Evolutionary conservation across 352 stramenopile genomes (phyloP).

Genomic region (Globisporangium perplexum): DNA sequence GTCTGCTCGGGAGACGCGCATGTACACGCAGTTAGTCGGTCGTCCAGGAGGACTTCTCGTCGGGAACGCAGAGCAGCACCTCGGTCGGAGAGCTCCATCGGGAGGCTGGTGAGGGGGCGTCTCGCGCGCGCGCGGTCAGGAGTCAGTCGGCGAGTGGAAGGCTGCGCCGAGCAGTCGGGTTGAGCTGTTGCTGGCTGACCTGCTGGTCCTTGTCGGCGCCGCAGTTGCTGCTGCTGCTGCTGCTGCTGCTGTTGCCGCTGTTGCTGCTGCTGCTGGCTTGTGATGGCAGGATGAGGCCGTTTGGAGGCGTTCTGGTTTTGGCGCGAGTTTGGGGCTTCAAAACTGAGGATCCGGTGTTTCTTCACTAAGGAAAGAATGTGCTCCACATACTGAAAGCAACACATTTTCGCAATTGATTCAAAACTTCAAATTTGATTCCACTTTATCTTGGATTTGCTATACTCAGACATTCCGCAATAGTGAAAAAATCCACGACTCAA

Average conservation of each 20-base stretch:
- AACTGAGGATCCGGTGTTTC: not conserved
- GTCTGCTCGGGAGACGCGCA: slow-evolving; percentile 21
- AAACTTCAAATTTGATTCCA: not conserved
- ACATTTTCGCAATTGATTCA: not conserved
- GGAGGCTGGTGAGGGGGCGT: not conserved
- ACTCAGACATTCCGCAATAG: not conserved
- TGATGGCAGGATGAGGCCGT: not conserved
- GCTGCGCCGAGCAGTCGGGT: too few relatives aligned
- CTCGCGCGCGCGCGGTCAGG: too few relatives aligned
- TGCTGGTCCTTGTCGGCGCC: not conserved
- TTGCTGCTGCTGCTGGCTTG: not conserved
- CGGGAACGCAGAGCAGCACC: not conserved
- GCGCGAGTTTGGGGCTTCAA: not conserved
- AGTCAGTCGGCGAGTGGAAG: not conserved
- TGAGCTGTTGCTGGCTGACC: not conserved
- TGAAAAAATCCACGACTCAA: not conserved
- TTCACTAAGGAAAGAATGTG: not conserved
- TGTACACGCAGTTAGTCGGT: not conserved
- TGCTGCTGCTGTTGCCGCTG: too few relatives aligned
- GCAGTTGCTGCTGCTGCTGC: not conserved
- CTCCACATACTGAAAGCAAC: not conserved
- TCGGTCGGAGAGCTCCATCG: slow-evolving; percentile 12
- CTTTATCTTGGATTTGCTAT: not conserved
- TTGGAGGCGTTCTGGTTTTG: not conserved
- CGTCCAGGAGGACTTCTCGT: not conserved